These are phyloP conservation scores for Henckelia pumila DNA, from an alignment of 257 asterid species.

Conservation along the genomic window DNA sequence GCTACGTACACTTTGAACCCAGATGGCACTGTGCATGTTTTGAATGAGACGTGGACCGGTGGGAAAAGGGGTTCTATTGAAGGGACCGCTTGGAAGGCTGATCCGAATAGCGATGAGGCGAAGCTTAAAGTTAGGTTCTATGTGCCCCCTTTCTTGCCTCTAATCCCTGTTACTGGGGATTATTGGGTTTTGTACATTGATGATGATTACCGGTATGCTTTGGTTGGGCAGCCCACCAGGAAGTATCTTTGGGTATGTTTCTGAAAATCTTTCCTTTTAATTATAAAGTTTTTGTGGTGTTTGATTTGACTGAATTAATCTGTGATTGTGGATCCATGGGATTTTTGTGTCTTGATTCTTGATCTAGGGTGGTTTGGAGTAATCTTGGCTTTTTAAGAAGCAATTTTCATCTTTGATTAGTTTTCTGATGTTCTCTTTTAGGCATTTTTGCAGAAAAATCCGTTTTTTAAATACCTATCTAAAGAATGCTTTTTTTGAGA, in stretches of 20 bases:
- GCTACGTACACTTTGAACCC: conserved; percentile 68
- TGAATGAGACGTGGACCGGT: conserved; percentile 76
- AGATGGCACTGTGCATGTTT: conserved; percentile 68
- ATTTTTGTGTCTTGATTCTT: background rate
- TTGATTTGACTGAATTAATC: background rate
- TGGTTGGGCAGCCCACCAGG: conserved; percentile 73
- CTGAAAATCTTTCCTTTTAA: background rate
- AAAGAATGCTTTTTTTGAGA: too few species aligned
- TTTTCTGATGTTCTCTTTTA: too few species aligned
- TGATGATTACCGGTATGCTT: conserved; percentile 45
- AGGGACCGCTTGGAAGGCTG: conserved; percentile 66
- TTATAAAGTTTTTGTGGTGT: background rate
- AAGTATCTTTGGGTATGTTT: conserved; percentile 73
- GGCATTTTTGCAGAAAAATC: too few species aligned
- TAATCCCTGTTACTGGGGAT: conserved; percentile 54
- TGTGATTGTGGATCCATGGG: background rate
- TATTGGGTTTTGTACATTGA: conserved; percentile 62
- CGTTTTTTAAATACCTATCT: too few species aligned
- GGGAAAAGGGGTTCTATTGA: conserved; percentile 70
- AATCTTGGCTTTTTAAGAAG: background rate
- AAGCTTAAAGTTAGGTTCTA: conserved; percentile 60
- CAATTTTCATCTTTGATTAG: too few species aligned
- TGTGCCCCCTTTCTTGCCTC: conserved; percentile 65
- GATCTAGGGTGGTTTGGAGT: background rate
- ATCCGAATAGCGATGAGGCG: conserved; percentile 66